Percentiles rank a stretch among this genome's conserved stretches.
Evolutionary conservation across 768 basidiomycete species (phyloP).

Genomic region (Macrolepiota albuminosa): DNA sequence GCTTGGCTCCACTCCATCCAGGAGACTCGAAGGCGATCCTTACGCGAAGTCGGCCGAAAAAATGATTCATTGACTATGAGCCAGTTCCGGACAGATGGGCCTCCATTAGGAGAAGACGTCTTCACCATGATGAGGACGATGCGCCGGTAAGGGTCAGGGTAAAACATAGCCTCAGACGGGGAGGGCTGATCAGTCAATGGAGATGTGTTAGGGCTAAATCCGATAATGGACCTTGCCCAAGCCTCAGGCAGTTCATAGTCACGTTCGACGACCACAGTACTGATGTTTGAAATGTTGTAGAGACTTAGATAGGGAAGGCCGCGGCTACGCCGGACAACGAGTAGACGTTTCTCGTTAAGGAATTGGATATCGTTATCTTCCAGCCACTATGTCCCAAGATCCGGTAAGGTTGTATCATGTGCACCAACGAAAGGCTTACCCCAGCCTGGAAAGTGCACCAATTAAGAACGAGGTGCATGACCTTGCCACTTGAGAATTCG

Average conservation of each 20-base stretch:
- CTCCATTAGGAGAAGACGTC: conserved; percentile 26
- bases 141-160: conserved; percentile 47
- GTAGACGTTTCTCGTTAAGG: conserved; percentile 38
- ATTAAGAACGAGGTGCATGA: conserved; percentile 43
- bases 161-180: conserved; percentile 47
- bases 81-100: conserved; percentile 36
- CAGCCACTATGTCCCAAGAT: conserved; percentile 35
- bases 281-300: conserved; percentile 42
- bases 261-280: conserved; percentile 35
- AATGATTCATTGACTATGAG: conserved; percentile 52
- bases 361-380: conserved; percentile 44
- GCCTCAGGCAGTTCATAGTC: conserved; percentile 54
- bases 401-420: background rate
- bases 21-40: conserved; percentile 39
- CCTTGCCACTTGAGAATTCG: conserved; percentile 34
- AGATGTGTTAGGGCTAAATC: conserved; percentile 44
- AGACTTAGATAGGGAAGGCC: conserved; percentile 36
- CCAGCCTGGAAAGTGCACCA: conserved; percentile 45
- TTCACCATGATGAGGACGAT: conserved; percentile 45
- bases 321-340: conserved; percentile 34
- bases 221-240: conserved; percentile 44
- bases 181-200: conserved; percentile 30
- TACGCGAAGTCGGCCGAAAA: conserved; percentile 38
- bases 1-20: conserved; percentile 56
- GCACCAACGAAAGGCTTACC: conserved; percentile 23